phyloP scores from a whole-genome alignment of 257 asterid species.

The Ballota nigra region DNA sequence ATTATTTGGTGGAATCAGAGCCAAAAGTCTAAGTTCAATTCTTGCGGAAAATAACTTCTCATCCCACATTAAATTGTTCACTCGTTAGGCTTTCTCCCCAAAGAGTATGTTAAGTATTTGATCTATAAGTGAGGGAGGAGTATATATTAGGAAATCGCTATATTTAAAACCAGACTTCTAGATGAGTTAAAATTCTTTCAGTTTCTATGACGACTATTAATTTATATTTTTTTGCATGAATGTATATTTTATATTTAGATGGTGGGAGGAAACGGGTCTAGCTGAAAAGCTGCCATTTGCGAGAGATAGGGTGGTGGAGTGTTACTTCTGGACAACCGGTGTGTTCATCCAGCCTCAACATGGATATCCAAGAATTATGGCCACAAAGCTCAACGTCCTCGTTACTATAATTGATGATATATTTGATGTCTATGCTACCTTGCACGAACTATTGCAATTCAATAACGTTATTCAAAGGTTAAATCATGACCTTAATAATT shows the following conservation, averaged over 20 bases:
- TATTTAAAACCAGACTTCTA: no score
- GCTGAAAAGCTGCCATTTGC: constrained; percentile 40
- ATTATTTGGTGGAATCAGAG: no score
- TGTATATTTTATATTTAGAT: constrained; percentile 18
- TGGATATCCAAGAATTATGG: constrained; percentile 21
- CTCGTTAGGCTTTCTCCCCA: no score
- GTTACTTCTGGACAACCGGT: constrained; percentile 36
- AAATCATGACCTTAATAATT: not conserved
- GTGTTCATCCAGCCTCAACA: constrained; percentile 20
- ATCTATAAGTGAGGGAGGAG: no score
- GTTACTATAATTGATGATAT: constrained; percentile 37
- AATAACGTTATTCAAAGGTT: constrained; percentile 34
- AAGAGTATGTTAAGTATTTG: no score
- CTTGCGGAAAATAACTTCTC: no score
- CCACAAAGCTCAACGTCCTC: constrained; percentile 27
- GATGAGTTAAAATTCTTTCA: no score
- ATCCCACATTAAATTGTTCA: no score
- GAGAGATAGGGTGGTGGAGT: constrained; percentile 51
- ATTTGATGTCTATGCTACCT: constrained; percentile 36
- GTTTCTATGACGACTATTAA: no score
- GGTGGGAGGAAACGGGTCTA: constrained; percentile 43
- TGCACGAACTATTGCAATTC: constrained; percentile 33
- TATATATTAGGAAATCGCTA: no score
- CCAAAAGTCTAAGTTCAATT: no score
- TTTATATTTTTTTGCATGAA: no score